A percentile compares a stretch with the other conserved stretches of the same genome.
Evolutionary conservation across 805 yeast genomes (phyloP).

Genomic region (Pichia californica): DNA sequence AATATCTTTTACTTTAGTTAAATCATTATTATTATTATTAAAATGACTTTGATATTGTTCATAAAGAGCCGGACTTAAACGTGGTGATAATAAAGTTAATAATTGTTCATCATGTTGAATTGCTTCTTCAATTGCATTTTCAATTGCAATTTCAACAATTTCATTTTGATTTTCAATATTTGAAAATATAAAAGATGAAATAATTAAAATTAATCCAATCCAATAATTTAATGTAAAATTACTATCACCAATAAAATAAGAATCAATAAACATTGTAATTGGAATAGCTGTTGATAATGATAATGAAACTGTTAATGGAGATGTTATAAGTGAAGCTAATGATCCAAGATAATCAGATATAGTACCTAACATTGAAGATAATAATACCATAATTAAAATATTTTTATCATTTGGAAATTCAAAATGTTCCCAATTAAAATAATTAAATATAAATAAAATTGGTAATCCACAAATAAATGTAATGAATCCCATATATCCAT

Average conservation of each 20-base stretch:
- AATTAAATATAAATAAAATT: conserved; percentile 30
- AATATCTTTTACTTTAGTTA: conserved; percentile 18
- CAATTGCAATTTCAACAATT: conserved; percentile 40
- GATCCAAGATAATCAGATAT: conserved; percentile 45
- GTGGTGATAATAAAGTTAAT: conserved; percentile 43
- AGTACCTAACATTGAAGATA: conserved; percentile 40
- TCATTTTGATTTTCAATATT: conserved; percentile 42
- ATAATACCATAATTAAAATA: conserved; percentile 29
- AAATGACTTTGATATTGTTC: too few relatives aligned
- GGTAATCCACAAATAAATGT: conserved; percentile 38
- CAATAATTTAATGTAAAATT: conserved; percentile 32
- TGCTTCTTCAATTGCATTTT: conserved; percentile 42
- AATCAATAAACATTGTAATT: conserved; percentile 43
- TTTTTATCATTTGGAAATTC: conserved; percentile 35
- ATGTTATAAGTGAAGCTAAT: conserved; percentile 45
- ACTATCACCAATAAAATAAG: conserved; percentile 29
- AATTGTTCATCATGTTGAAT: conserved; percentile 39
- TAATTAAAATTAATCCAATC: conserved; percentile 41
- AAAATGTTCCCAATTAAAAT: conserved; percentile 35
- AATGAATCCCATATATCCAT: conserved; percentile 40
- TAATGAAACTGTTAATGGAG: conserved; percentile 46
- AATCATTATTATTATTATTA: too few relatives aligned
- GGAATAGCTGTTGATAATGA: conserved; percentile 50
- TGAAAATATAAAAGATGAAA: conserved; percentile 40
- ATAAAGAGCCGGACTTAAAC: too few relatives aligned